phyloP scores from a whole-genome alignment of 768 basidiomycete genomes.

The Gymnopilus dilepis region DNA sequence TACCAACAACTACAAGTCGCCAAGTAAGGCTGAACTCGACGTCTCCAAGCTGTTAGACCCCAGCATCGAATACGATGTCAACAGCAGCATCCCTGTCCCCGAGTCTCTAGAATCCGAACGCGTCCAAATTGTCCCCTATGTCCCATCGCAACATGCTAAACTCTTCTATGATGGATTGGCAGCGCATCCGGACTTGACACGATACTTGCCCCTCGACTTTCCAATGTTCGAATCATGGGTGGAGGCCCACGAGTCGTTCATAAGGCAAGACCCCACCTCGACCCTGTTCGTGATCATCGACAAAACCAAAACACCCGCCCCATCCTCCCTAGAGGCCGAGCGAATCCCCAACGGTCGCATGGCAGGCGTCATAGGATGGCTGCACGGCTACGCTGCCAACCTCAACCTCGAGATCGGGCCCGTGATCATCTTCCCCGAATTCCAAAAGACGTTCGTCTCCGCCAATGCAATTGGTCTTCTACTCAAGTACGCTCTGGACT shows the following conservation, averaged over 20 bases:
- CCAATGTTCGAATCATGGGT: constrained; percentile 34
- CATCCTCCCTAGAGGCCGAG: constrained; percentile 12
- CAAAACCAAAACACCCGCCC: constrained; percentile 36
- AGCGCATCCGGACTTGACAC: constrained; percentile 35
- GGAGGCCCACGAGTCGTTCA: constrained; percentile 29
- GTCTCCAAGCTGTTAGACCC: not conserved
- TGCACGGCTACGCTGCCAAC: constrained; percentile 38
- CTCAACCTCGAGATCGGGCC: constrained; percentile 53
- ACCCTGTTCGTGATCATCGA: constrained; percentile 54
- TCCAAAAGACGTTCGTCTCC: constrained; percentile 54
- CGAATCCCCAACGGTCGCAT: constrained; percentile 32
- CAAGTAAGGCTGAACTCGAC: not conserved
- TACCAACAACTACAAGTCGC: not conserved
- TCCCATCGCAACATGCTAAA: constrained; percentile 38
- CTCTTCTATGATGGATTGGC: constrained; percentile 27
- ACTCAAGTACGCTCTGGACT: constrained; percentile 44
- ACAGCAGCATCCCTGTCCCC: constrained; percentile 48
- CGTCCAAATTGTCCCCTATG: constrained; percentile 49
- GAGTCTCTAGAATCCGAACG: constrained; percentile 42
- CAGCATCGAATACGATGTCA: constrained; percentile 37
- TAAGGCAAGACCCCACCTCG: constrained; percentile 31
- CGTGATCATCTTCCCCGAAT: constrained; percentile 51
- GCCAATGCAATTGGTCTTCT: constrained; percentile 49
- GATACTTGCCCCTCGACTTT: constrained; percentile 47
- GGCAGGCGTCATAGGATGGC: constrained; percentile 56